Evolutionary conservation across 352 stramenopile genomes (phyloP), one percentile per base, ranked within the genome.

Genomic region (Blastocystis hominis): DNA sequence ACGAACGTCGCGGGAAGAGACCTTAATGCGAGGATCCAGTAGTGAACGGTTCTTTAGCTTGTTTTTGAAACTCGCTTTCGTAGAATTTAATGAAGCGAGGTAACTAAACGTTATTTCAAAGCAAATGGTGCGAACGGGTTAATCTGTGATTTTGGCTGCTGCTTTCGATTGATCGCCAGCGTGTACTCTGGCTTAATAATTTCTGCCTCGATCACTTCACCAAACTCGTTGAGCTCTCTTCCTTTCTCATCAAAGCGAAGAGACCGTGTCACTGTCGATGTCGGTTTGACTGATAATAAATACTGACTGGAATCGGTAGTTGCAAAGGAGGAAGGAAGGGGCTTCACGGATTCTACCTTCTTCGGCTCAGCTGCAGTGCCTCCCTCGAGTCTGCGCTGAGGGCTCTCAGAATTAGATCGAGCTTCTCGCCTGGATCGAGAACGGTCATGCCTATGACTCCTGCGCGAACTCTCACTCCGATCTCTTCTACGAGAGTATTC

Each of bases 151-250:
- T 66, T 70, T 40, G 70, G 72, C 42, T 84, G 72, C 34, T 84
- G 30, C 54, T 84, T 84, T 72, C 50, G 17, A 36, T 84, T 84
- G 38, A 84, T 84, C 42, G 34, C 36, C 20, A 84, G 59, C 15
- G 72, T 84, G n/a, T 42, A 42, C 34, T 34, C 72, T 34, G 72
- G 72, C 34, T 62, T 59, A 36, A 84, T 84, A 36, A 84, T 70
- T 0, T 42, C 13, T 10, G 54, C 42, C n/a, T 66, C 54, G 38
- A 84, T 54, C 0, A 84, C 3, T 30, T 84, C 54, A 36, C 72
- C 72, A 72, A 70, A 66, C 59, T 84, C 72, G 59, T 84, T 70
- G n/a, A 84, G 30, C 42, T 84, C 72, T 2, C 44, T 77, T 70
- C 72, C 72, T 17, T 84, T 53, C 17, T 66, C 54, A 62, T 84